Evolutionary conservation across 495 filamentous ascomycete species (phyloP).

Genomic region (Aspergillus bertholletiae): DNA sequence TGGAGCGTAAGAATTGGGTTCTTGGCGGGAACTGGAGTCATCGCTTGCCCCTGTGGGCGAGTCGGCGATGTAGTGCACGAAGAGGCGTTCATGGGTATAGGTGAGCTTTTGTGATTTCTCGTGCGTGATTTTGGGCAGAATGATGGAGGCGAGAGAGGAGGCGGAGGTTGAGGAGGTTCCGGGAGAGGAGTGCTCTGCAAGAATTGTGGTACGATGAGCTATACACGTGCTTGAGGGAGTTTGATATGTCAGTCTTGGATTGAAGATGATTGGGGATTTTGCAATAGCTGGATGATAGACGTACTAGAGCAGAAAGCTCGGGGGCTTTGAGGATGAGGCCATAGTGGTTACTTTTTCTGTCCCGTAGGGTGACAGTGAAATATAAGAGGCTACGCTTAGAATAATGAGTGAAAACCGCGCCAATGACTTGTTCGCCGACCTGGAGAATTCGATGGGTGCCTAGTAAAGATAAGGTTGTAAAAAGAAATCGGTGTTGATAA

Average conservation of each 20-base stretch:
- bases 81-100: constrained; percentile 84
- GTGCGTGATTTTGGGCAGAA: constrained; percentile 94
- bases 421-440: too few relatives aligned
- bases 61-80: constrained; percentile 94
- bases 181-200: constrained; percentile 81
- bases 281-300: constrained; percentile 19
- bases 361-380: not conserved
- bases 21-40: constrained; percentile 21
- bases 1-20: constrained; percentile 61
- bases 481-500: too few relatives aligned
- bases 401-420: too few relatives aligned
- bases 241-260: constrained; percentile 14
- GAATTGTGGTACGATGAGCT: constrained; percentile 84
- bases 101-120: constrained; percentile 79
- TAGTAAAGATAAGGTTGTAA: too few relatives aligned
- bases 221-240: constrained; percentile 70
- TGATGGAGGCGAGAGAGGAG: constrained; percentile 84
- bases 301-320: constrained; percentile 78
- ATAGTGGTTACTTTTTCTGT: constrained; percentile 36
- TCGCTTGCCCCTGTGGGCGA: constrained; percentile 58
- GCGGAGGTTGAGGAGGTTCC: constrained; percentile 65
- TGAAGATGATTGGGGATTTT: not conserved
- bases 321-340: constrained; percentile 75
- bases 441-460: too few relatives aligned
- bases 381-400: not conserved